Evolutionary conservation across 352 stramenopile species (phyloP).

Genomic region (Globisporangium mamillatum): DNA sequence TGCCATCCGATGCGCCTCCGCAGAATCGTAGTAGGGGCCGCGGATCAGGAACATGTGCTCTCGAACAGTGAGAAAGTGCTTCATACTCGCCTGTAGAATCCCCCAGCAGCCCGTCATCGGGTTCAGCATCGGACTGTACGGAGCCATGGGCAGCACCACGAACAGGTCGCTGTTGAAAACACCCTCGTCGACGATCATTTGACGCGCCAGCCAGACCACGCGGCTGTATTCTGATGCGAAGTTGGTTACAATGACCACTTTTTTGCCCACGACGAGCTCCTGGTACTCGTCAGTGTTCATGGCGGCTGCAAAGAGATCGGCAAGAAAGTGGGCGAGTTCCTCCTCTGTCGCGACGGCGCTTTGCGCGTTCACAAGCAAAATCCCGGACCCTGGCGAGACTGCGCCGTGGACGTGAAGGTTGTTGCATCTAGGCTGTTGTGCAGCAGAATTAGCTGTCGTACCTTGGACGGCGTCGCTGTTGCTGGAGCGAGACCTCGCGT

Average conservation of each 20-base stretch:
- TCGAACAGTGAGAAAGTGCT: background rate
- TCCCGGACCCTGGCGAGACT: background rate
- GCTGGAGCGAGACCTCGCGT: background rate
- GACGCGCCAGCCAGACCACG: background rate
- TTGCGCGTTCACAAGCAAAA: background rate
- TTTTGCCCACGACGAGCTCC: conserved; percentile 4
- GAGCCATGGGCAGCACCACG: background rate
- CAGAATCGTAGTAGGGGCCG: background rate
- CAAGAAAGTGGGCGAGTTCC: background rate
- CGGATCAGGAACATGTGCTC: background rate
- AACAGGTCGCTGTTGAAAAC: background rate
- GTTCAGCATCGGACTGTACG: background rate
- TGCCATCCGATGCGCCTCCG: background rate
- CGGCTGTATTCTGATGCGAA: background rate
- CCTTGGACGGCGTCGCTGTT: background rate
- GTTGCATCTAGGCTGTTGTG: background rate
- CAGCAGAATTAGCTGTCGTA: background rate
- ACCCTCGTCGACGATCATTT: background rate
- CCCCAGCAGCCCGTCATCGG: background rate
- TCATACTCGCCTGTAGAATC: background rate
- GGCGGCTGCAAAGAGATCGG: background rate
- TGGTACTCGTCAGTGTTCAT: background rate
- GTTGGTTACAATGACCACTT: background rate
- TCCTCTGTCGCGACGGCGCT: background rate
- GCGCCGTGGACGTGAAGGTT: background rate